phyloP scores from a whole-genome alignment of 2,329 filamentous ascomycete species.

The Neospermospora avenae region DNA sequence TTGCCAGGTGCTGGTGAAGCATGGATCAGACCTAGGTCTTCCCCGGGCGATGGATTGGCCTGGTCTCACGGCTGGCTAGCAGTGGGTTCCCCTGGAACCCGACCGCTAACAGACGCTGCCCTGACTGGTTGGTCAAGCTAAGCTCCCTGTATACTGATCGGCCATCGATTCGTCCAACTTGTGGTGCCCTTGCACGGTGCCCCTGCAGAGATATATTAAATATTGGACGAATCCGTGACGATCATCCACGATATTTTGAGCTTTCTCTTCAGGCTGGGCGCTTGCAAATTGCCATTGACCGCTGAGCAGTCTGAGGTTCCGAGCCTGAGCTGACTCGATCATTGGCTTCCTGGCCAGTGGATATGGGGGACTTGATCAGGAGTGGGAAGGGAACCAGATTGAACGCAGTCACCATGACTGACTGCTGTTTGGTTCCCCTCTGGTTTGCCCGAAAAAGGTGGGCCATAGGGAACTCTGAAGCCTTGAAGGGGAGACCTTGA shows the following conservation, averaged over 20 bases:
- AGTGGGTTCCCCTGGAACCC: not conserved
- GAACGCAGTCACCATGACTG: not conserved
- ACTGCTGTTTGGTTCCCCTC: not conserved
- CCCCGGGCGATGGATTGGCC: not conserved
- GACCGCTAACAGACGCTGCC: not conserved
- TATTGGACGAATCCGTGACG: conserved; percentile 6
- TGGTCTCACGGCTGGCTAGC: not conserved
- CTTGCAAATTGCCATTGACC: not conserved
- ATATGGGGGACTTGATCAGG: no score
- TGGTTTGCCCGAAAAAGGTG: not conserved
- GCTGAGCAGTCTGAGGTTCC: not conserved
- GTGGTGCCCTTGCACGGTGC: not conserved
- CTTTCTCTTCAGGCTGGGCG: not conserved
- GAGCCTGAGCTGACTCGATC: not conserved
- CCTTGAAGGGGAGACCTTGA: not conserved
- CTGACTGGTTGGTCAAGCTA: not conserved
- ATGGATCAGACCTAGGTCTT: not conserved
- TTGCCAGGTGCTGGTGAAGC: not conserved
- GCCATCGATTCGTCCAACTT: not conserved
- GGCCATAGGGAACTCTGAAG: not conserved
- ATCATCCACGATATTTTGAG: conserved; percentile 1
- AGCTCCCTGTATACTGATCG: not conserved
- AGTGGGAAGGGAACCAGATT: no score
- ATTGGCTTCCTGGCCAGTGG: not conserved
- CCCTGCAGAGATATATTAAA: not conserved